Evolutionary conservation across 2,329 filamentous ascomycete genomes (phyloP).

Genomic region (Massarina eburnea): DNA sequence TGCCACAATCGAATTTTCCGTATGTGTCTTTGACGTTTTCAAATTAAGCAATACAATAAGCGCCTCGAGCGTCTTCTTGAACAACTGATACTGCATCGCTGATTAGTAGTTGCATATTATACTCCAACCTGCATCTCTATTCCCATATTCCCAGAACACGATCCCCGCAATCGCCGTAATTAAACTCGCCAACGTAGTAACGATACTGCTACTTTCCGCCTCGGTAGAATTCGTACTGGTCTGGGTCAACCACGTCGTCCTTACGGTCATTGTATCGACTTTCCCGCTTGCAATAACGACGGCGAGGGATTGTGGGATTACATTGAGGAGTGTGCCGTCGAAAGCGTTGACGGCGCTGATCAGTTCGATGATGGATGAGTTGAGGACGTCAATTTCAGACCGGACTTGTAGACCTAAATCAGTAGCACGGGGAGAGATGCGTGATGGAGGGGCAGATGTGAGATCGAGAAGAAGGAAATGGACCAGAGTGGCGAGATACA

Average conservation of each 20-base stretch:
- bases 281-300: constrained; percentile 19
- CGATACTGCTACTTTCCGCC: constrained; percentile 18
- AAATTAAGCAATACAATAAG: constrained; percentile 24
- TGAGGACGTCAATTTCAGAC: constrained; percentile 16
- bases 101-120: constrained; percentile 3
- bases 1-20: constrained; percentile 18
- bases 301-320: constrained; percentile 22
- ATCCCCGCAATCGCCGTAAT: constrained; percentile 17
- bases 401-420: constrained; percentile 12
- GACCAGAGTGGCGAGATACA: not conserved
- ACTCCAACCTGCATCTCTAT: too few relatives aligned
- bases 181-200: constrained; percentile 12
- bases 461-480: not conserved
- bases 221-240: constrained; percentile 17
- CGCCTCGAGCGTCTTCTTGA: constrained; percentile 23
- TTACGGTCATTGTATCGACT: constrained; percentile 18
- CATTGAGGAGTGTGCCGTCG: constrained; percentile 18
- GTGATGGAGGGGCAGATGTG: not conserved
- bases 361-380: constrained; percentile 15
- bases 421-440: not conserved
- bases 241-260: constrained; percentile 15
- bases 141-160: constrained; percentile 16
- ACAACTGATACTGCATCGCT: constrained; percentile 15
- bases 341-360: constrained; percentile 24
- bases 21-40: constrained; percentile 24